Base-by-base conservation (phyloP, 805 yeast species). In the Pichia californica region DNA sequence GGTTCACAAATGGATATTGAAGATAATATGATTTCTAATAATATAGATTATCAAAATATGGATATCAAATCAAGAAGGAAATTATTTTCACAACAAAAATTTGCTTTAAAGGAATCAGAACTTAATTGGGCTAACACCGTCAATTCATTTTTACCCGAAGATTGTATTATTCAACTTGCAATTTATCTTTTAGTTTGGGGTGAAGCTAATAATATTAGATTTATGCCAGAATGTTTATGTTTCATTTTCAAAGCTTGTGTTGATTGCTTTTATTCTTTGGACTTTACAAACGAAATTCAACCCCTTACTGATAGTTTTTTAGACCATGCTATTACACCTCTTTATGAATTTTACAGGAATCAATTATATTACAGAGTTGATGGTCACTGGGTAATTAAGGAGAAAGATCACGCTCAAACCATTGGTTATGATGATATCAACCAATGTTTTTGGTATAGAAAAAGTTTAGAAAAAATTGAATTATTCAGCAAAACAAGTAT, bases 361-460 rank as follows among this genome's bases (percentile, higher is more conserved):
- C 83, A 79, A 54, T 64, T 74, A 3, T 81, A 72, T 52, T 70
- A 66, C 30, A 51, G 60, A 3, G 59, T 63, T 5, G 71, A 67
- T 16, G 79, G 73, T 0, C 61, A 60, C 19, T 71, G 68, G 57
- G 62, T 70, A 25, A 68, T 69, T 16, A 65, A 68, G 10, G 82
- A 77, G 47, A 74, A 69, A 44, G 91, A 83, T 55, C 91, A 88
- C 56, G 70, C 77, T 14, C 64, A 74, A 23, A 76, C 77, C 5
- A 79, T 88, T 46, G 96, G 96, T 0, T 88, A 88, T 60, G 96
- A 88, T 64, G 96, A 88, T 60, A 79, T 88, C 60, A 88, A 88
- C 57, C 96, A 88, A 55, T 66, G 83, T 31, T 88, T 88, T 56
- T 88, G 96, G 96, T 79, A 83, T 52, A 70, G 78, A 3, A 73